phyloP scores from a whole-genome alignment of 108 stramenopile genomes.

The Chaetoceros tenuissimus region DNA sequence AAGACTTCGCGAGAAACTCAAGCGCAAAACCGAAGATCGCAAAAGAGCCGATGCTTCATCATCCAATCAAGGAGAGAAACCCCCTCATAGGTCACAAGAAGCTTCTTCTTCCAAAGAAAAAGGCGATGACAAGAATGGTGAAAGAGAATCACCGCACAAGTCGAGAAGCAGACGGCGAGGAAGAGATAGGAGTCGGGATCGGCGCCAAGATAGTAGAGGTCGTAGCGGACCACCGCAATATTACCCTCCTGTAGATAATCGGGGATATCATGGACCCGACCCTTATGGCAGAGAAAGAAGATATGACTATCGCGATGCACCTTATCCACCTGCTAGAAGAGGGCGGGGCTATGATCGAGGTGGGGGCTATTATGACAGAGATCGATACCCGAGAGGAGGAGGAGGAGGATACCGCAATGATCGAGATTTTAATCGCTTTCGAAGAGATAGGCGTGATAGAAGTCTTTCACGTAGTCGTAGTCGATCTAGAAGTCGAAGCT shows the following conservation, averaged over 20 bases:
- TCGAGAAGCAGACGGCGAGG: no score
- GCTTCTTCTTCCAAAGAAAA: not conserved
- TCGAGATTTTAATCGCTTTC: not conserved
- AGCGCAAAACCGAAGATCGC: not conserved
- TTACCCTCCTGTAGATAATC: not conserved
- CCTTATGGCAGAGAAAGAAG: not conserved
- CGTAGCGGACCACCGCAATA: not conserved
- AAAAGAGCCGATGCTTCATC: not conserved
- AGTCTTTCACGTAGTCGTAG: slow-evolving; percentile 5
- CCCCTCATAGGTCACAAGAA: no score
- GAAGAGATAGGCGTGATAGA: not conserved
- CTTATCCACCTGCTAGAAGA: no score
- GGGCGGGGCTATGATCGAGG: no score
- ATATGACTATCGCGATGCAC: not conserved
- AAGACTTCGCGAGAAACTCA: slow-evolving; percentile 6
- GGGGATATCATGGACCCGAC: not conserved
- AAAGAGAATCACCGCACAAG: no score
- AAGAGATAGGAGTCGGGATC: not conserved
- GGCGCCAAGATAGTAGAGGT: not conserved
- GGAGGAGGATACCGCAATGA: not conserved
- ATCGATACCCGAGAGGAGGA: not conserved
- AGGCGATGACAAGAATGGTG: not conserved
- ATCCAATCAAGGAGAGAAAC: no score
- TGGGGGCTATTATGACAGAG: not conserved
- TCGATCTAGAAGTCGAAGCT: slow-evolving; percentile 5